Conservation (phyloP, 1,139 yeast species). For the Geotrichum restrictum region DNA sequence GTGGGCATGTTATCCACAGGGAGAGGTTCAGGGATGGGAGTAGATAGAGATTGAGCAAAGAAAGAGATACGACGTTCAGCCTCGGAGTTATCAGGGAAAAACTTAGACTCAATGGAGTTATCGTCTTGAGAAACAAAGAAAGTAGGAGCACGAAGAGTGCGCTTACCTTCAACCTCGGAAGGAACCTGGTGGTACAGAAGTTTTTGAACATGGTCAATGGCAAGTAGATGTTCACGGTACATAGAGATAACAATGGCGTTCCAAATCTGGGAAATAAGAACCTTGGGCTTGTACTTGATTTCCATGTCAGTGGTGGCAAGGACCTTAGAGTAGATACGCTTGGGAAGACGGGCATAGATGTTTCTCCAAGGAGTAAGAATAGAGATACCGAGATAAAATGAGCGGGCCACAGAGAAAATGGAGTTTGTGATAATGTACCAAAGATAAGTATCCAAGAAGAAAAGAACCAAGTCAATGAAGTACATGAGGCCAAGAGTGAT, state of each 20-base stretch:
- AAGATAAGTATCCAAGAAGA: conserved; percentile 97
- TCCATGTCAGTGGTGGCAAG: conserved; percentile 99
- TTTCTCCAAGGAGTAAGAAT: conserved; percentile 99
- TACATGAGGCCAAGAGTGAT: conserved; percentile 89
- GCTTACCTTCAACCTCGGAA: conserved; percentile 86
- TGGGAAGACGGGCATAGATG: conserved; percentile 93
- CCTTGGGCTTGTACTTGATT: conserved; percentile 97
- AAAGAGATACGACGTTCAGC: conserved; percentile 99
- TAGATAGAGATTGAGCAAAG: conserved; percentile 97
- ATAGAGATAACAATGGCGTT: conserved; percentile 95
- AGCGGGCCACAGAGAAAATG: conserved; percentile 92
- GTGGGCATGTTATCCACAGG: conserved; percentile 99
- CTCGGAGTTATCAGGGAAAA: conserved; percentile 93
- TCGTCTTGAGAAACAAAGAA: conserved; percentile 98
- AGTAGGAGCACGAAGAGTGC: conserved; percentile 97
- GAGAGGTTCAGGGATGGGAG: conserved; percentile 96
- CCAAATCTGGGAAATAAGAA: conserved; percentile 96
- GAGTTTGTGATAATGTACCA: conserved; percentile 97
- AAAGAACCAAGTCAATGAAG: conserved; percentile 84
- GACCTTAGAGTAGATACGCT: conserved; percentile 95
- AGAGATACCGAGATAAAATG: conserved; percentile 96
- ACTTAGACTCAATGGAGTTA: conserved; percentile 88
- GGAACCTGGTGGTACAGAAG: conserved; percentile 97
- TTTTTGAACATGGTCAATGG: conserved; percentile 97
- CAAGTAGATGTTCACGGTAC: conserved; percentile 96